Evolutionary conservation across 1,139 yeast genomes (phyloP), one percentile per base, ranked within the genome.

Genomic region (Magnusiomyces suaveolens): DNA sequence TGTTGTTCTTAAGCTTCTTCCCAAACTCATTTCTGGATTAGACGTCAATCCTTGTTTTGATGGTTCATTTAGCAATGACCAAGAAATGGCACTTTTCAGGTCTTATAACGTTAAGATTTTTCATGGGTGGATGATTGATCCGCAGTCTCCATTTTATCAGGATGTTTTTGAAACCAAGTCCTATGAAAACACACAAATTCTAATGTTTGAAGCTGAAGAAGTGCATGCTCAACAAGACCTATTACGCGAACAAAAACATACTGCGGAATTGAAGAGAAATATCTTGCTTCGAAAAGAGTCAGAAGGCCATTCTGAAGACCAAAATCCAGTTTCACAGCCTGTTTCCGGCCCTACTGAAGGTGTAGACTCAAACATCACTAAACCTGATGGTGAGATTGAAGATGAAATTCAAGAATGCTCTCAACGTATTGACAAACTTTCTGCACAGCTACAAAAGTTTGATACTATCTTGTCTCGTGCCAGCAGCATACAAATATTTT

Each of bases 21-120:
- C 96, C 0, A 69, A 74, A 43, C 70, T 90, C 47, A 84, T 83
- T 59, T 75, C 83, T 0, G 97, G 97, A 0, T 72, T 89, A 50
- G 78, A 81, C 51, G 83, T 89, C 14, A 82, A 88, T 62, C 90
- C 95, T 0, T 74, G 77, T 41, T 79, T 90, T 60, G 77, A 80
- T 61, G 92, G 92, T 1, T 69, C 76, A 0, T 84, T 86, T 61
- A 77, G 75, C n/a, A 67, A 71, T 3, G 70, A 73, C 6, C 69
- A 68, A 2, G 80, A 75, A 53, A 62, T 76, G 63, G 66, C 73
- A 0, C 60, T 80, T 3, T 79, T 80, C 62, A 62, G 74, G 33
- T 64, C 72, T n/a, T 77, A 74, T 60, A 72, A 72, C 44, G 71
- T 77, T 1, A 72, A 72, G n/a, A 60, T 78, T 26, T 73, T 76